phyloP scores from a whole-genome alignment of 805 yeast species.

The Saccharomyces jurei region DNA sequence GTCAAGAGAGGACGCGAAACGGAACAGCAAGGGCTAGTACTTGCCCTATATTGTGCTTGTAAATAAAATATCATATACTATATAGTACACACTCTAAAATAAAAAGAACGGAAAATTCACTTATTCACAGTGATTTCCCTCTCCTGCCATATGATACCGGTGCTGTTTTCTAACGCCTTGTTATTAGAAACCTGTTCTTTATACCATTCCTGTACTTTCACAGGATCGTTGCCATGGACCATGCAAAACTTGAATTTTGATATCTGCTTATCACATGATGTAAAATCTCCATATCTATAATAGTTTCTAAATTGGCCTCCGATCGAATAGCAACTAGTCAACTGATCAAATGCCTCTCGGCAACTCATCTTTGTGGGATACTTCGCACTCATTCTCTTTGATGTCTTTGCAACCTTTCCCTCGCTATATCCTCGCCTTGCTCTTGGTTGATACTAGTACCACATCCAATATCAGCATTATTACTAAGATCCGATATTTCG shows the following conservation, averaged over 20 bases:
- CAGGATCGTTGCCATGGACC: constrained; percentile 42
- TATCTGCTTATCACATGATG: constrained; percentile 60
- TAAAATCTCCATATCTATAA: constrained; percentile 75
- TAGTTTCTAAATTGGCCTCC: constrained; percentile 85
- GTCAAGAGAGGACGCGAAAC: background rate
- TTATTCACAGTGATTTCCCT: background rate
- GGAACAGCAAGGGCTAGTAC: background rate
- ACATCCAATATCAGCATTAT: background rate
- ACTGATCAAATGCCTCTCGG: constrained; percentile 78
- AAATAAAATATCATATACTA: background rate
- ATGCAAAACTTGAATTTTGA: constrained; percentile 78
- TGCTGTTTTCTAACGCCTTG: constrained; percentile 58
- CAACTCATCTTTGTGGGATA: constrained; percentile 53
- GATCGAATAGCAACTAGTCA: constrained; percentile 75
- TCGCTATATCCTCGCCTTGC: background rate
- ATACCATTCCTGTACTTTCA: constrained; percentile 67
- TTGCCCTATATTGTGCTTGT: background rate
- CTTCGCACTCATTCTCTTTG: constrained; percentile 10
- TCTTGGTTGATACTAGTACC: background rate
- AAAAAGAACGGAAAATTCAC: background rate
- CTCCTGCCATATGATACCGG: constrained; percentile 79
- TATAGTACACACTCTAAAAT: background rate
- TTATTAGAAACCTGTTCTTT: constrained; percentile 48
- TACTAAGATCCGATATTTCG: background rate
- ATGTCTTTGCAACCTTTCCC: background rate